Evolutionary conservation across 1,284 basidiomycete species (phyloP), one percentile per base, ranked within the genome.

Genomic region (Vanrija sp.): DNA sequence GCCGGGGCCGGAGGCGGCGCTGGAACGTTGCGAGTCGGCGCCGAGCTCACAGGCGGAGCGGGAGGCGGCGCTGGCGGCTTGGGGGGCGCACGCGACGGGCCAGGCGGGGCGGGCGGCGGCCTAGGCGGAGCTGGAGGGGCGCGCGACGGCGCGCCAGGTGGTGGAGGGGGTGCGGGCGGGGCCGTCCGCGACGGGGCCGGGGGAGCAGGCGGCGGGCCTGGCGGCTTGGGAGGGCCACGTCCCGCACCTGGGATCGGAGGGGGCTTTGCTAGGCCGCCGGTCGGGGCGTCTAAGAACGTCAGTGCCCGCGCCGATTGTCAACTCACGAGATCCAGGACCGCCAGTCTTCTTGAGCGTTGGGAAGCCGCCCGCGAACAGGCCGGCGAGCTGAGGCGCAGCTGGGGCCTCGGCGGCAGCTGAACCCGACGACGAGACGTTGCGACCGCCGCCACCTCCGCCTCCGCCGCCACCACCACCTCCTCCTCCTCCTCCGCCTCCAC

Each of bases 281-380:
- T 38, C 5, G 61, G 51, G 20, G 53, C 56, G 22, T 58, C 62
- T 63, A 41, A 31, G 23, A 31, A 45, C 23, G 35, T 41, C 20
- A 44, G 57, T 18, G 18, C 10, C 19, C 23, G 43, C 46, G 6
- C 22, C 41, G 24, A 1, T 10, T 5, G 45, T 44, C 14, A 56
- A 59, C 39, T 46, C 41, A 63, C 60, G 50, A 67, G 81, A 62
- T 65, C 86, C 86, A 80, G 58, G 78, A 66, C 71, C 82, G 18
- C 84, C 87, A 19, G 86, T 81, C 49, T 88, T 84, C 77, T 87
- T 93, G 64, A 95, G 71, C 68, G 89, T 91, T 2, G 92, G 92
- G 79, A 95, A 86, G 2, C 92, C 91, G 20, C 89, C 89, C 38
- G 91, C 89, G 67, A 95, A 94, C 6, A 95, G 73, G 4, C 84